Evolutionary conservation across 768 basidiomycete species (phyloP).

Genomic region (Exsudoporus frostii): DNA sequence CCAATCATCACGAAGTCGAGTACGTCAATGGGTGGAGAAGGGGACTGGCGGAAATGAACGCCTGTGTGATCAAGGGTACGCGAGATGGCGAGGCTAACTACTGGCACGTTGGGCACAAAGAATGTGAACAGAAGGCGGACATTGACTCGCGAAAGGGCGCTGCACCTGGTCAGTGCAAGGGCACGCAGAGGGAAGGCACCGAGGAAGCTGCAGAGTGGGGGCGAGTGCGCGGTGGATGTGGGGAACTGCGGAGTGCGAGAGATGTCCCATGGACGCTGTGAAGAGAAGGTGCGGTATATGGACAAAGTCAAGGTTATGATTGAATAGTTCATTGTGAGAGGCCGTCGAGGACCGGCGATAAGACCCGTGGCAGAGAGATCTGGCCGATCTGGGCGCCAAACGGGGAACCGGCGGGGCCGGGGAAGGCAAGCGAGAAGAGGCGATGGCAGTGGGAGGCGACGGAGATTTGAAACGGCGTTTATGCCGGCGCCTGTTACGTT

Average conservation of each 20-base stretch:
- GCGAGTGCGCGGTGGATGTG: too few species aligned
- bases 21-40: conserved; percentile 20
- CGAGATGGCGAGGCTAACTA: background rate
- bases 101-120: background rate
- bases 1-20: background rate
- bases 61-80: conserved; percentile 18
- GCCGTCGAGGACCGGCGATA: conserved; percentile 19
- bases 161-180: background rate
- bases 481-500: background rate
- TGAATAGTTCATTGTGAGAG: conserved; percentile 1
- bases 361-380: background rate
- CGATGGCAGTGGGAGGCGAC: background rate
- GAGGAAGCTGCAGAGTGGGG: background rate
- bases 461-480: conserved; percentile 25
- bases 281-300: conserved; percentile 1
- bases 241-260: too few species aligned
- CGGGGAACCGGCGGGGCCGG: background rate
- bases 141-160: background rate
- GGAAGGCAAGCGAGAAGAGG: too few species aligned
- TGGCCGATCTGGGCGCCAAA: background rate
- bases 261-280: too few species aligned
- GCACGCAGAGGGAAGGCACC: too few species aligned
- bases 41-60: conserved; percentile 23
- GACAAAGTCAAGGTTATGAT: background rate
- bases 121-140: conserved; percentile 2